Conservation (phyloP, 2,329 filamentous ascomycete genomes). For the Penicillium expansum region DNA sequence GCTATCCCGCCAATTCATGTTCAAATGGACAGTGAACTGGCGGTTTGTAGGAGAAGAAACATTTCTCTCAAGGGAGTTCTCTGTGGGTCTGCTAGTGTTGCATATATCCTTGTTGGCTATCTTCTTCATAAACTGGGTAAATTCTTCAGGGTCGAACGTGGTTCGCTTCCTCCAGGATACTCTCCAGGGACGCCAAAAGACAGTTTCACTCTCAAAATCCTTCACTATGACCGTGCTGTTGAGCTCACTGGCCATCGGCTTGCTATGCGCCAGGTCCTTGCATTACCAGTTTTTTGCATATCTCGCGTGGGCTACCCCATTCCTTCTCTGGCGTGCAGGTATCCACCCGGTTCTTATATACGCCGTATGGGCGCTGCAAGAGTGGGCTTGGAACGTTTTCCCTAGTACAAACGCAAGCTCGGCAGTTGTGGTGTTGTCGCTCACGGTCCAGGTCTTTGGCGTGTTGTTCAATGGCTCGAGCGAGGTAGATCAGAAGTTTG, state of each 20-base stretch:
- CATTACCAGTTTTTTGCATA: conserved; percentile 97
- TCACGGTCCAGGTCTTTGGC: conserved; percentile 65
- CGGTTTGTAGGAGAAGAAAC: conserved; percentile 80
- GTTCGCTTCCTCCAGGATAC: conserved; percentile 54
- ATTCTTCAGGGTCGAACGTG: conserved; percentile 61
- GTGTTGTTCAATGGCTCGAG: conserved; percentile 51
- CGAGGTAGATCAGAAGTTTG: conserved; percentile 20
- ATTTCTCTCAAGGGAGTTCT: conserved; percentile 72
- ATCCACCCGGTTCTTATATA: conserved; percentile 66
- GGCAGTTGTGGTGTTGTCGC: conserved; percentile 64
- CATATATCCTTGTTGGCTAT: conserved; percentile 65
- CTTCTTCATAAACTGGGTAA: conserved; percentile 71
- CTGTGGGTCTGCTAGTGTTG: conserved; percentile 61
- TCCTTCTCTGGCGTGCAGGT: conserved; percentile 76
- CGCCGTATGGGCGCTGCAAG: conserved; percentile 71
- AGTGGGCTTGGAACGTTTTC: conserved; percentile 92
- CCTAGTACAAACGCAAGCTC: conserved; percentile 72
- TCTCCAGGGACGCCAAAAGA: conserved; percentile 54
- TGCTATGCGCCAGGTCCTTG: conserved; percentile 81
- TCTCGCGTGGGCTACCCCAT: conserved; percentile 84
- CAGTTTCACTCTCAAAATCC: conserved; percentile 61
- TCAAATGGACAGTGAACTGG: conserved; percentile 99
- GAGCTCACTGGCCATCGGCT: conserved; percentile 71
- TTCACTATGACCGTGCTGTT: conserved; percentile 77
- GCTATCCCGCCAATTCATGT: conserved; percentile 84